These are phyloP conservation scores for Spizellomyces sp. DNA, from an alignment of 192 early-diverging fungal species.

Conservation along the genomic window DNA sequence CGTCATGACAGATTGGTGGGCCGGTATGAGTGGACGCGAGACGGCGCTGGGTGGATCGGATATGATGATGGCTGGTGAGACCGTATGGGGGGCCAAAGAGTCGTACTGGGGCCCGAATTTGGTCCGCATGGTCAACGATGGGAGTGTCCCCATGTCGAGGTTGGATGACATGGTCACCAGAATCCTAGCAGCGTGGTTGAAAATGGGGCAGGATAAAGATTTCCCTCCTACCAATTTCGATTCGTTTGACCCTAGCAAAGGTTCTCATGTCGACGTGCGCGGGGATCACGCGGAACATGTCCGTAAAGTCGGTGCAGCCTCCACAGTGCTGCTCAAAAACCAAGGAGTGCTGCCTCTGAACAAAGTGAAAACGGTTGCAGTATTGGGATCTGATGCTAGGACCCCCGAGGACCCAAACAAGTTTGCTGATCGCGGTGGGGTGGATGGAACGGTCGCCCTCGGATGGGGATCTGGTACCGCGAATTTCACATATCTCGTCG, in stretches of 20 bases:
- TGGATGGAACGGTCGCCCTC: conserved; percentile 43
- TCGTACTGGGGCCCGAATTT: conserved; percentile 43
- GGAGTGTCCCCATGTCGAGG: conserved; percentile 31
- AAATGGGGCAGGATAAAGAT: conserved; percentile 42
- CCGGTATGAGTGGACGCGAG: conserved; percentile 39
- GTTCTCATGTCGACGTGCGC: conserved; percentile 38
- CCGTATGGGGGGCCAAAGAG: neutral
- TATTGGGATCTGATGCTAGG: conserved; percentile 49
- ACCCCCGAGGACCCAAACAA: conserved; percentile 27
- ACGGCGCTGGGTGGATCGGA: conserved; percentile 51
- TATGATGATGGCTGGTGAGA: conserved; percentile 63
- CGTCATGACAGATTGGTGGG: conserved; percentile 66
- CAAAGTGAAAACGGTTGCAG: conserved; percentile 33
- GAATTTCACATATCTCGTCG: conserved; percentile 50
- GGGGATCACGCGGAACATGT: conserved; percentile 42
- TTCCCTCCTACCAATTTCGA: conserved; percentile 47
- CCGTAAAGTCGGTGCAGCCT: conserved; percentile 50
- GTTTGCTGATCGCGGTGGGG: conserved; percentile 30
- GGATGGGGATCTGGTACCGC: conserved; percentile 58
- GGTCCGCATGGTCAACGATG: conserved; percentile 24
- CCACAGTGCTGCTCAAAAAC: conserved; percentile 54
- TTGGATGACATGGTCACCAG: conserved; percentile 57
- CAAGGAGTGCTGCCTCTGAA: conserved; percentile 37
- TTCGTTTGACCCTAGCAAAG: conserved; percentile 31
- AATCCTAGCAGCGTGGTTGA: conserved; percentile 47